Conservation (phyloP, 192 early-diverging fungal species). For the Rhizoclosmatium sp. region DNA sequence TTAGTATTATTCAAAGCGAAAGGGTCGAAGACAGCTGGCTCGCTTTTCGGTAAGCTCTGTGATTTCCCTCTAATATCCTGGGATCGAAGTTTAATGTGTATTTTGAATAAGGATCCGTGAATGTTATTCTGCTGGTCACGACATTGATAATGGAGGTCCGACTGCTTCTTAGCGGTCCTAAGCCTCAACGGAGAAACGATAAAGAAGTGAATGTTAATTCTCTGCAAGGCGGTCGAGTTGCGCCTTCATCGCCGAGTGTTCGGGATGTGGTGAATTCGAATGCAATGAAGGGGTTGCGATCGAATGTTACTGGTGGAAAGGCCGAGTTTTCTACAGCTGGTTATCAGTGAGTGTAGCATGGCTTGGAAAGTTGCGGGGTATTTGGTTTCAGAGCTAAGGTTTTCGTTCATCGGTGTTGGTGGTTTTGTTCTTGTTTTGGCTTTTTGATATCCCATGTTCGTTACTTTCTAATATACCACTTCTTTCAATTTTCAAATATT, state of each 20-base stretch:
- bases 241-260: neutral
- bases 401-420: too few relatives aligned
- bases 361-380: too few relatives aligned
- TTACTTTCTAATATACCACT: too few relatives aligned
- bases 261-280: neutral
- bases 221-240: neutral
- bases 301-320: slow-evolving; percentile 9
- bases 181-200: neutral
- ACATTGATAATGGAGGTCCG: neutral
- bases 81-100: neutral
- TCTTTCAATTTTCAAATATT: too few relatives aligned
- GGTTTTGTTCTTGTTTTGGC: too few relatives aligned
- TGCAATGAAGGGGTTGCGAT: neutral
- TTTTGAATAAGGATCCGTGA: neutral
- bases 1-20: neutral
- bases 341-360: neutral
- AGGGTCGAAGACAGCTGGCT: neutral
- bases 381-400: too few relatives aligned
- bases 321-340: slow-evolving; percentile 8
- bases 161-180: neutral
- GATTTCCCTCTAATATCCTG: neutral
- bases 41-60: neutral
- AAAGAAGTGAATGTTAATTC: neutral
- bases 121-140: neutral
- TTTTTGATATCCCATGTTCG: too few relatives aligned